Percentiles rank a stretch among this genome's conserved stretches.
phyloP scores from a whole-genome alignment of 2,329 filamentous ascomycete species.

The Aspergillus hiratsukae region DNA sequence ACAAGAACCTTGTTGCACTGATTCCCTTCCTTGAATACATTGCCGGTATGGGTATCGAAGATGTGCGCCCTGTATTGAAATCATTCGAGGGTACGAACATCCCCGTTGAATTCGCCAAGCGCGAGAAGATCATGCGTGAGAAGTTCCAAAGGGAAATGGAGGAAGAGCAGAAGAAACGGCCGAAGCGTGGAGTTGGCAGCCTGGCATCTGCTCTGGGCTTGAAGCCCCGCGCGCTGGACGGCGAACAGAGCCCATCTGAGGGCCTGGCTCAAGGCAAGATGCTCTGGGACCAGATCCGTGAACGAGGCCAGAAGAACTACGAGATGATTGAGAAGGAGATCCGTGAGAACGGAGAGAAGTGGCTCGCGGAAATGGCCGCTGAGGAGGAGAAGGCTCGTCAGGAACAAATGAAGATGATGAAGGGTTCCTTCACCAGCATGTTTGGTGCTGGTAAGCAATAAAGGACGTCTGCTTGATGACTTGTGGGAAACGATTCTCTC shows the following conservation, averaged over 20 bases:
- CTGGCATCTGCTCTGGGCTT: constrained; percentile 72
- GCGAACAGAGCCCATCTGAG: constrained; percentile 67
- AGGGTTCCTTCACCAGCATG: constrained; percentile 64
- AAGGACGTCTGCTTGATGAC: constrained; percentile 4
- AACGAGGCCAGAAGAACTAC: constrained; percentile 87
- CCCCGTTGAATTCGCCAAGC: constrained; percentile 79
- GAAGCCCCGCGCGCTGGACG: constrained; percentile 62
- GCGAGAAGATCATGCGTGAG: constrained; percentile 79
- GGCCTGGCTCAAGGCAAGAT: constrained; percentile 91
- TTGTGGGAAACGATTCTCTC: constrained; percentile 5
- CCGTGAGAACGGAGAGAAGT: constrained; percentile 86
- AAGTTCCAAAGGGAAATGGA: constrained; percentile 77
- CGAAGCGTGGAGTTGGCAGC: constrained; percentile 59
- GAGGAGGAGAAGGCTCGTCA: constrained; percentile 85
- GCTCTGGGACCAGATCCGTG: constrained; percentile 88
- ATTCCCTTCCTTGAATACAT: constrained; percentile 98
- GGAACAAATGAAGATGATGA: constrained; percentile 90
- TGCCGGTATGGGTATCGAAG: constrained; percentile 84
- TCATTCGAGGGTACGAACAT: constrained; percentile 88
- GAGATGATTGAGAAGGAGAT: constrained; percentile 86
- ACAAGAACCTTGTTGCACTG: constrained; percentile 79
- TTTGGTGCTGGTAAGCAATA: constrained; percentile 41
- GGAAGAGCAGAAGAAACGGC: constrained; percentile 61
- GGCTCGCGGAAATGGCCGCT: constrained; percentile 88
- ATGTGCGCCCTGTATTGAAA: constrained; percentile 80